These are phyloP conservation scores for Vigna mungo DNA, from an alignment of 306 rosid genomes.

Conservation along the genomic window DNA sequence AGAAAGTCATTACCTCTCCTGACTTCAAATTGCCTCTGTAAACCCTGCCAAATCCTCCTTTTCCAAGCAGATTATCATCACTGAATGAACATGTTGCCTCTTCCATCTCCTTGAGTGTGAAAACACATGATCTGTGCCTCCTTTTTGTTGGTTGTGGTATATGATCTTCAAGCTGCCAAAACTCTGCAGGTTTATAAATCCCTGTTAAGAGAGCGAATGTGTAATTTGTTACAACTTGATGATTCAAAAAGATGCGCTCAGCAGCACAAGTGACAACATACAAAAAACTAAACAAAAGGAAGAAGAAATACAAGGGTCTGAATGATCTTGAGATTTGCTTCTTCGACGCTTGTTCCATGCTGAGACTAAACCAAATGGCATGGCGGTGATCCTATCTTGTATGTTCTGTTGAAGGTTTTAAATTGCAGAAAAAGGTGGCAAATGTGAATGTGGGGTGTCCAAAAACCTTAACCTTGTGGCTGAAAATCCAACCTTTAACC, in stretches of 20 bases:
- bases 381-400: slow-evolving; percentile 42
- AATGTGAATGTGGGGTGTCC: neutral
- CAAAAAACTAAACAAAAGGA: neutral
- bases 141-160: slow-evolving; percentile 58
- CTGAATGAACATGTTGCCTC: slow-evolving; percentile 83
- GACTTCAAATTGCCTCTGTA: slow-evolving; percentile 74
- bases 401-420: slow-evolving; percentile 18
- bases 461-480: neutral
- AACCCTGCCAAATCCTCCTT: slow-evolving; percentile 93
- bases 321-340: slow-evolving; percentile 77
- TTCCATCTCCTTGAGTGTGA: slow-evolving; percentile 87
- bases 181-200: slow-evolving; percentile 72
- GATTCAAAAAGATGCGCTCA: neutral
- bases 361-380: slow-evolving; percentile 87
- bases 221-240: slow-evolving; percentile 18
- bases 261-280: slow-evolving; percentile 5
- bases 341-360: slow-evolving; percentile 92
- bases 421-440: neutral
- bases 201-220: slow-evolving; percentile 51
- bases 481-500: neutral
- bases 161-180: slow-evolving; percentile 85
- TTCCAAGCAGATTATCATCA: slow-evolving; percentile 82
- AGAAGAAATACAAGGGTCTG: slow-evolving; percentile 72
- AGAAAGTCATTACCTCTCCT: slow-evolving; percentile 65
- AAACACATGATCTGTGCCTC: slow-evolving; percentile 74